phyloP scores from a whole-genome alignment of 345 rosid species.

The Isatis tinctoria region DNA sequence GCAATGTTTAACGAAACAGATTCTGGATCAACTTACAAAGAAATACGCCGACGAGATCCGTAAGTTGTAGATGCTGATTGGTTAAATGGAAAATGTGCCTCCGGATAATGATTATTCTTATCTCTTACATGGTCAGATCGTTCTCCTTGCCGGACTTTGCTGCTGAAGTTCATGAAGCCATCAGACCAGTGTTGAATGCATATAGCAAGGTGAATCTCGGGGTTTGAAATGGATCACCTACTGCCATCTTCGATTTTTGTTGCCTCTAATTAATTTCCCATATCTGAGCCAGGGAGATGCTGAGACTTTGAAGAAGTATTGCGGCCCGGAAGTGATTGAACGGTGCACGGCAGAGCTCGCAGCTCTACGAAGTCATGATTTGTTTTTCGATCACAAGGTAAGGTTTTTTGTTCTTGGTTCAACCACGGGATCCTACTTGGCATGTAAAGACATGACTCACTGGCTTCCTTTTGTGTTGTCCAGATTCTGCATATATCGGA shows the following conservation, averaged over 20 bases:
- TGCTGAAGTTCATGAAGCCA: constrained; percentile 82
- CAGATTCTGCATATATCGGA: constrained; percentile 93
- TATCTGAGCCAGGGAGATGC: constrained; percentile 54
- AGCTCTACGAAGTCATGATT: constrained; percentile 63
- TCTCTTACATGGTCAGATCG: constrained; percentile 43
- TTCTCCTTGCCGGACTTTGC: constrained; percentile 90
- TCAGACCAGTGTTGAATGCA: constrained; percentile 78
- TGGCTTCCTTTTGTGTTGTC: constrained; percentile 15
- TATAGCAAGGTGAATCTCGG: constrained; percentile 57
- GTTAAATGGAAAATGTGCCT: background rate
- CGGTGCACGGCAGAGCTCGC: constrained; percentile 74
- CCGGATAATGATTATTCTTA: background rate
- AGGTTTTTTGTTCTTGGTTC: background rate
- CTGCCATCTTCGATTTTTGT: background rate
- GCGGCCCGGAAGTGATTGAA: constrained; percentile 69
- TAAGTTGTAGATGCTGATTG: constrained; percentile 38
- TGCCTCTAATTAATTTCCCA: constrained; percentile 3
- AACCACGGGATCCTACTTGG: background rate
- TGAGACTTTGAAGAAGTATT: constrained; percentile 72
- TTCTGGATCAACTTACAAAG: constrained; percentile 79
- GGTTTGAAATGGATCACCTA: background rate
- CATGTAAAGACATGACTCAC: background rate
- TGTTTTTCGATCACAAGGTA: constrained; percentile 85
- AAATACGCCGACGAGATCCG: constrained; percentile 88
- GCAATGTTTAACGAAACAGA: constrained; percentile 81